phyloP scores from a whole-genome alignment of 2,329 filamentous ascomycete species.

The Aureobasidium uvarum region DNA sequence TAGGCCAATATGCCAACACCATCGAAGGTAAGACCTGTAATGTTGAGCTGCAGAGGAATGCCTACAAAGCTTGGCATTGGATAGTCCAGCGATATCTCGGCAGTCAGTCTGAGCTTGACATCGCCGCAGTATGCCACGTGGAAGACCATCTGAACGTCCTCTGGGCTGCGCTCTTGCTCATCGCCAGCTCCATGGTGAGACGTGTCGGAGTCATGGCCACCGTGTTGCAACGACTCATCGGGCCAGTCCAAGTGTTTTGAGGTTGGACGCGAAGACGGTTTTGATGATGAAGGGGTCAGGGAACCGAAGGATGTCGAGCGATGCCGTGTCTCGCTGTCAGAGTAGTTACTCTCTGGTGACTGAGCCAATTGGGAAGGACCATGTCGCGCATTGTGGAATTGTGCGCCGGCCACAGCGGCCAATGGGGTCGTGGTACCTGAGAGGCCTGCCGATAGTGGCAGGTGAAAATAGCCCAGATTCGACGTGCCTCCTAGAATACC shows the following conservation, averaged over 20 bases:
- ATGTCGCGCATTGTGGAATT: slow-evolving; percentile 50
- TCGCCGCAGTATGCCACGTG: slow-evolving; percentile 87
- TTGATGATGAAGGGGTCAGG: slow-evolving; percentile 47
- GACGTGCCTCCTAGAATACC: slow-evolving; percentile 67
- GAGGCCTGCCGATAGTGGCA: slow-evolving; percentile 67
- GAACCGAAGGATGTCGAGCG: slow-evolving; percentile 46
- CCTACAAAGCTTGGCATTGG: slow-evolving; percentile 98
- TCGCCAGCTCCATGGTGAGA: not conserved
- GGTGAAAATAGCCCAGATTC: slow-evolving; percentile 79
- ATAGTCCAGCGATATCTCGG: slow-evolving; percentile 94
- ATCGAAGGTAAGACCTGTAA: slow-evolving; percentile 92
- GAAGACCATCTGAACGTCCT: slow-evolving; percentile 91
- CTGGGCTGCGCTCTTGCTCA: slow-evolving; percentile 65
- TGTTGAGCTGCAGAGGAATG: slow-evolving; percentile 89
- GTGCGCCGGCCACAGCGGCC: slow-evolving; percentile 73
- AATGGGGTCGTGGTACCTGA: slow-evolving; percentile 77
- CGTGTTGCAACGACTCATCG: slow-evolving; percentile 30
- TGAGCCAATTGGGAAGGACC: slow-evolving; percentile 24
- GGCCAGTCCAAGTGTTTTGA: slow-evolving; percentile 39
- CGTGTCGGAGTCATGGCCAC: slow-evolving; percentile 16
- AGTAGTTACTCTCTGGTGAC: slow-evolving; percentile 23
- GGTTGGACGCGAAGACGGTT: slow-evolving; percentile 45
- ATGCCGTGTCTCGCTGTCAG: slow-evolving; percentile 40
- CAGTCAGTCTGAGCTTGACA: slow-evolving; percentile 81
- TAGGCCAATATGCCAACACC: slow-evolving; percentile 90